phyloP scores from a whole-genome alignment of 179 eudicot species.

The Camellia oleifera region DNA sequence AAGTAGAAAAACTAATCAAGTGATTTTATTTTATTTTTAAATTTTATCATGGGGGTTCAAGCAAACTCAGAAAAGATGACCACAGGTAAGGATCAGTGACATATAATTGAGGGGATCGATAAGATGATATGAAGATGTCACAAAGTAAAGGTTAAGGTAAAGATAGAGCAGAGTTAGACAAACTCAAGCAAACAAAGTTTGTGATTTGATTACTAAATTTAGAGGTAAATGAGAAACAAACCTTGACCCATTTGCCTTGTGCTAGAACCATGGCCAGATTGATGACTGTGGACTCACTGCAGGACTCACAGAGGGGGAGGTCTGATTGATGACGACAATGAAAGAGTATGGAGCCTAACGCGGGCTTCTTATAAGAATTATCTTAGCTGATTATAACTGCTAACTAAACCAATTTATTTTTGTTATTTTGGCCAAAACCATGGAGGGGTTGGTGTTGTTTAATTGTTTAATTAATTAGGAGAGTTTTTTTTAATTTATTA shows the following conservation, averaged over 20 bases:
- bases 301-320: neutral
- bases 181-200: neutral
- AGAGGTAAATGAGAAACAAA: conserved; percentile 13
- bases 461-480: neutral
- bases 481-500: neutral
- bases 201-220: neutral
- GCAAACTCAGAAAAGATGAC: neutral
- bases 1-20: neutral
- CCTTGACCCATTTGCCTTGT: conserved; percentile 62
- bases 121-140: neutral
- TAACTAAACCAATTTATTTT: neutral
- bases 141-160: neutral
- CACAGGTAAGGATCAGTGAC: too few species aligned
- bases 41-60: neutral
- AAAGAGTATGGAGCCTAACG: neutral
- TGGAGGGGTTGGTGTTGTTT: neutral
- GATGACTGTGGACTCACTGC: neutral
- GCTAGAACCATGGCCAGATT: conserved; percentile 30
- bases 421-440: neutral
- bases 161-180: neutral
- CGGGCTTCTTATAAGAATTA: neutral
- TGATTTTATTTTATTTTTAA: neutral
- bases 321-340: neutral
- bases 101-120: neutral
- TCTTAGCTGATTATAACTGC: neutral